Evolutionary conservation across 495 filamentous ascomycete species (phyloP).

Genomic region (Podospora pseudocomata): DNA sequence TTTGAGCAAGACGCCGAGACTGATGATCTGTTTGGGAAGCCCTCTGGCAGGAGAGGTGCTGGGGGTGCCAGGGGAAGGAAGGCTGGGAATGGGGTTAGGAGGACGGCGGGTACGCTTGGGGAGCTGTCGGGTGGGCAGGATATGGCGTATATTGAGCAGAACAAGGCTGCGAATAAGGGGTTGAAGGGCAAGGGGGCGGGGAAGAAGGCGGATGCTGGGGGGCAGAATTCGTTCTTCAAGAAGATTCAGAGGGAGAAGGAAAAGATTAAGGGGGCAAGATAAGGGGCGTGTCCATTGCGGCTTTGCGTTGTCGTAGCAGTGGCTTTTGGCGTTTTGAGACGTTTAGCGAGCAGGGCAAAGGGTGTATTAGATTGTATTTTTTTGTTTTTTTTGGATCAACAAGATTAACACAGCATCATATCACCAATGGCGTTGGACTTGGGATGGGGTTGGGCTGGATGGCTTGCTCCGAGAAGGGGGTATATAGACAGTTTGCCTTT

Average conservation of each 20-base stretch:
- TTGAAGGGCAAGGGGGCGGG: constrained; percentile 46
- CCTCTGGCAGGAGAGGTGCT: constrained; percentile 32
- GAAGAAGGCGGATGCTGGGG: constrained; percentile 55
- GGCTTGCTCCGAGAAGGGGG: not conserved
- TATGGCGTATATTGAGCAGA: constrained; percentile 93
- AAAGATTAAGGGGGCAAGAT: constrained; percentile 12
- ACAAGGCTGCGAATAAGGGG: constrained; percentile 67
- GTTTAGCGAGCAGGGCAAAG: not conserved
- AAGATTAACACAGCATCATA: not conserved
- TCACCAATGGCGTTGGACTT: not conserved
- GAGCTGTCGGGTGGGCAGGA: constrained; percentile 87
- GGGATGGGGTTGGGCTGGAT: not conserved
- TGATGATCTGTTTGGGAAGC: constrained; percentile 77
- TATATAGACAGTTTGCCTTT: not conserved
- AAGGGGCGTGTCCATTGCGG: not conserved
- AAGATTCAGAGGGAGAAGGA: constrained; percentile 74
- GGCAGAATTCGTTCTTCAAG: constrained; percentile 62
- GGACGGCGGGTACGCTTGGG: constrained; percentile 78
- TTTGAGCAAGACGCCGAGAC: constrained; percentile 72
- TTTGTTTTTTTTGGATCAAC: not conserved
- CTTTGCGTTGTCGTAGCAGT: not conserved
- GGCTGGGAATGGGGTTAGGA: constrained; percentile 42
- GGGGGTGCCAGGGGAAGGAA: constrained; percentile 33
- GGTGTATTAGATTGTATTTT: not conserved
- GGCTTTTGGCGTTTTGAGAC: not conserved